Percentiles rank a stretch among this genome's conserved stretches.
These are phyloP conservation scores for Solanum rostratum DNA, from an alignment of 257 asterid species.

Conservation along the genomic window DNA sequence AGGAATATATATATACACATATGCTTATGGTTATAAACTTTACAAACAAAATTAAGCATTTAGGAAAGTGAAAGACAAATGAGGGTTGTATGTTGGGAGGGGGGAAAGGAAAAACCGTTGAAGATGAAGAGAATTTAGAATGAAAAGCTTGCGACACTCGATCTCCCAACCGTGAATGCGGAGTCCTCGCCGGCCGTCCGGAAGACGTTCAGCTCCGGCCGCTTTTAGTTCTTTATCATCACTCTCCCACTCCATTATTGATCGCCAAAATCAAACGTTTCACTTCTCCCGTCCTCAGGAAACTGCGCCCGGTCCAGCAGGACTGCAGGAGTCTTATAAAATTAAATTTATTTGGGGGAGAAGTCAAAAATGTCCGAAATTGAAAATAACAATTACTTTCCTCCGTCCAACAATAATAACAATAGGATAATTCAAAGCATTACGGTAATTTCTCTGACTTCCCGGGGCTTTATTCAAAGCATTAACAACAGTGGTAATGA, in stretches of 20 bases:
- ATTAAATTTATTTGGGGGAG: too few relatives aligned
- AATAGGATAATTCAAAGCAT: too few relatives aligned
- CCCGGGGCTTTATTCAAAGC: too few relatives aligned
- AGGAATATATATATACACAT: too few relatives aligned
- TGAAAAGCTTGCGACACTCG: slow-evolving; percentile 71
- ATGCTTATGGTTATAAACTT: not conserved
- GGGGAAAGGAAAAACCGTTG: slow-evolving; percentile 30
- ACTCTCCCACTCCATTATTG: slow-evolving; percentile 27
- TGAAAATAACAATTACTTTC: too few relatives aligned
- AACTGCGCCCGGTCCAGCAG: not conserved
- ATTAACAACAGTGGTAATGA: too few relatives aligned
- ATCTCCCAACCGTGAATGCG: slow-evolving; percentile 57
- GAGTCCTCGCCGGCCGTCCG: slow-evolving; percentile 27
- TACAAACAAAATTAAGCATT: not conserved
- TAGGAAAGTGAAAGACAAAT: not conserved
- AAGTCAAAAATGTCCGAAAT: too few relatives aligned
- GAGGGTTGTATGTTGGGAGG: not conserved
- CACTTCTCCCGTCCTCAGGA: not conserved
- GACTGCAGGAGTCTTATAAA: not conserved
- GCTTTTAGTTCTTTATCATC: slow-evolving; percentile 25
- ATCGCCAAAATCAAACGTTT: not conserved
- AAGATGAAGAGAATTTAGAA: slow-evolving; percentile 62
- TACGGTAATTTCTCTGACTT: too few relatives aligned
- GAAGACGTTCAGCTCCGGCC: slow-evolving; percentile 33
- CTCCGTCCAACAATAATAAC: too few relatives aligned